Base-by-base conservation (phyloP, 352 stramenopile species). In the Thraustochytrium sp. region DNA sequence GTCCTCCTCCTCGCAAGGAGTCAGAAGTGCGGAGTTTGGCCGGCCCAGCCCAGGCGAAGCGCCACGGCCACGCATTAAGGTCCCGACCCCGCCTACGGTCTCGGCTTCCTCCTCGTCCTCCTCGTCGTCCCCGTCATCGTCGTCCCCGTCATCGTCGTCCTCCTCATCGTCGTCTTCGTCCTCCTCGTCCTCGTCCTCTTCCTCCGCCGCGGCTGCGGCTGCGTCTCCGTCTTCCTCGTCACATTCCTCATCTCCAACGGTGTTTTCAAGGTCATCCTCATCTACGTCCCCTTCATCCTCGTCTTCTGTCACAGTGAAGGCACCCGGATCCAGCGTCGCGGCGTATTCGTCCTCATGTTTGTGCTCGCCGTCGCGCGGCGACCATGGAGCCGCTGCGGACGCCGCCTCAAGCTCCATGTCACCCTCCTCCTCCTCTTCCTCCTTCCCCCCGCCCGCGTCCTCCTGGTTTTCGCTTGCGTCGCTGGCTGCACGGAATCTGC, bases 141-240 rank as follows among this genome's bases (percentile, higher is more conserved):
- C 53, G 0, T 75, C 53, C 13, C 76, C 68, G 23, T 80, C 48
- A 0, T 80, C 68, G 23, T 61, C 48, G 8, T 65, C 68, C 0
- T 80, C 53, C 9, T 61, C 68, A 0, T 80, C 68, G 8, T 80
- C 68, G n/a, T 80, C 68, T 0, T 80, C 68, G 3, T 80, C 68
- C 9, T 65, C 37, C 42, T 46, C 23, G 31, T 40, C 46, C 11
- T 61, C 51, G 2, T 80, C 51, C 1, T 61, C 68, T 11, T 61
- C 68, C 11, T 61, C 68, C 26, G 76, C 64, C 9, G 11, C 64
- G 9, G 76, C 68, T 23, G 76, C 68, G 16, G 76, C 48, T n/a
- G 26, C 68, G 11, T 72, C 68, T n/a, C 23, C 68, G 11, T 64
- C 68, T 63, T 63, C 54, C 36, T 5, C 54, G 26, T 16, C 5